Evolutionary conservation across 768 basidiomycete genomes (phyloP), one percentile per base, ranked within the genome.

Genomic region (Russula dissimulans): DNA sequence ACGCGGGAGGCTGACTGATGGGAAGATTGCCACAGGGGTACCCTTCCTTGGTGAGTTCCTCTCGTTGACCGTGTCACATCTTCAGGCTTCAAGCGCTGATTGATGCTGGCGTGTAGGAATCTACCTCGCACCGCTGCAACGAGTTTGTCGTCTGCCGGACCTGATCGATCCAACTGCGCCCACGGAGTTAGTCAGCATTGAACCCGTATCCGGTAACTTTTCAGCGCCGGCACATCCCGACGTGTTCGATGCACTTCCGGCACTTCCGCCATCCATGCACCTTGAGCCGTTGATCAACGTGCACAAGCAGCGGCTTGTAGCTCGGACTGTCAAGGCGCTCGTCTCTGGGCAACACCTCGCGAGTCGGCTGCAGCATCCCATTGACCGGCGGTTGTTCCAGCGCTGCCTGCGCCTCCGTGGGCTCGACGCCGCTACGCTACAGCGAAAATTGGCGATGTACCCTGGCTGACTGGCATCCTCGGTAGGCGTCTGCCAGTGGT

Each of bases 211-310:
- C 7, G 79, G 80, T 46, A 81, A 79, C 65, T 84, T 91, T 59
- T 82, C 86, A 62, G 71, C 85, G 8, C 87, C 84, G 1, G 79
- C 84, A 34, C 84, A 86, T 64, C 88, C 90, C 0, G 88, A 91
- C 61, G 87, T 91, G 31, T 93, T 93, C 71, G 77, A 83, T 0
- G 77, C 84, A 12, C 78, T 93, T 6, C 78, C 83, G 3, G 80
- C 85, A 8, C 80, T 92, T 4, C 91, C 90, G 0, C 69, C 82
- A 1, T 80, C 81, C n/a, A 89, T 91, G 77, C 82, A 85, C 62
- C 79, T 93, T 32, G 89, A 92, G 67, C 89, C 91, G 4, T 72
- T 93, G 59, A 89, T 93, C 73, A 93, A 91, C 69, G 86, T 93
- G 6, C 89, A 92, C 72, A 92, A 93, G 72, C 91, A 93, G 69